These are phyloP conservation scores for Astragalus glycyphyllos DNA, from an alignment of 306 rosid genomes.

Conservation along the genomic window DNA sequence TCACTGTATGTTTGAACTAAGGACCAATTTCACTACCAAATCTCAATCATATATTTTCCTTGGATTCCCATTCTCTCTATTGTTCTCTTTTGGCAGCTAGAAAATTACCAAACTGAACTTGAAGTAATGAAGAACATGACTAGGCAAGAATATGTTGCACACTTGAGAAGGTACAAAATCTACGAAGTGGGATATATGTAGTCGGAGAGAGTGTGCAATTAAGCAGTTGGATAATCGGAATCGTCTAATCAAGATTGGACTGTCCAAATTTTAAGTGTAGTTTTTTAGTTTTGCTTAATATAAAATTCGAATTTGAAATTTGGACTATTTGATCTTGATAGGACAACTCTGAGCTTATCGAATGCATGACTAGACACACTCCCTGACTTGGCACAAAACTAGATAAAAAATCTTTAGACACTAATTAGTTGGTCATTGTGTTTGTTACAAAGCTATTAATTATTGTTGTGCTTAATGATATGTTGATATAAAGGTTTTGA, in stretches of 20 bases:
- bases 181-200: no score
- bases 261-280: no score
- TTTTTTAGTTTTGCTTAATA: no score
- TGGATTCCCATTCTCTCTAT: conserved; percentile 13
- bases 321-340: no score
- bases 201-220: no score
- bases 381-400: no score
- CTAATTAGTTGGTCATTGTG: not conserved
- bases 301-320: no score
- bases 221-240: no score
- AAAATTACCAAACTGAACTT: conserved; percentile 66
- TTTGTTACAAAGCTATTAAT: not conserved
- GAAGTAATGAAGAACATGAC: conserved; percentile 92
- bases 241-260: no score
- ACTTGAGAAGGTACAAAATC: conserved; percentile 71
- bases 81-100: conserved; percentile 53
- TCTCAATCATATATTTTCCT: not conserved
- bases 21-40: not conserved
- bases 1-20: conserved; percentile 52
- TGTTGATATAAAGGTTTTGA: conserved; percentile 17
- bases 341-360: no score
- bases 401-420: no score
- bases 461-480: conserved; percentile 14
- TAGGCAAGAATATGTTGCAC: conserved; percentile 91
- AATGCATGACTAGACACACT: no score